Evolutionary conservation across 2,329 filamentous ascomycete species (phyloP).

Genomic region (Albophoma yamanashiensis): DNA sequence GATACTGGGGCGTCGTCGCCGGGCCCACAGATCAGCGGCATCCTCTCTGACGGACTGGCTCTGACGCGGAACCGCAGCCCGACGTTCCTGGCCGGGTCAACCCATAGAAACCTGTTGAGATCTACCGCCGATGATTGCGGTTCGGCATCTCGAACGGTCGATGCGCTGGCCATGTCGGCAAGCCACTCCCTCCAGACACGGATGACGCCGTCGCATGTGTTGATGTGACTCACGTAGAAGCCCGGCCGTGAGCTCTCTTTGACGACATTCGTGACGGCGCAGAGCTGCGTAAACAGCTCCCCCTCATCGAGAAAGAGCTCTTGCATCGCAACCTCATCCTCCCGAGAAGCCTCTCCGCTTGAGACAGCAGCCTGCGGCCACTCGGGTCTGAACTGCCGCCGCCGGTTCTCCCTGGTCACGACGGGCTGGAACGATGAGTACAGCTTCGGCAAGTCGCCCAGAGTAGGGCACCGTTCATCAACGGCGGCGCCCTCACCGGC

Average conservation of each 20-base stretch:
- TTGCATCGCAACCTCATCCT: slow-evolving; percentile 40
- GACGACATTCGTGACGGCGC: slow-evolving; percentile 56
- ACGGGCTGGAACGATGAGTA: slow-evolving; percentile 65
- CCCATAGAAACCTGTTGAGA: slow-evolving; percentile 49
- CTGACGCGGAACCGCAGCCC: slow-evolving; percentile 58
- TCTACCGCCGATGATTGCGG: neutral
- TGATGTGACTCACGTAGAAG: slow-evolving; percentile 53
- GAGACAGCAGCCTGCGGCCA: slow-evolving; percentile 1
- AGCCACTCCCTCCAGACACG: slow-evolving; percentile 68
- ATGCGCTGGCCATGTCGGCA: slow-evolving; percentile 22
- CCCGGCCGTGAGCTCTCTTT: slow-evolving; percentile 50
- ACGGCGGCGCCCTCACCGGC: slow-evolving; percentile 4
- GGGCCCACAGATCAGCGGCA: slow-evolving; percentile 42
- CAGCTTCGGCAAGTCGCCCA: slow-evolving; percentile 38
- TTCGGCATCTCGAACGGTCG: neutral
- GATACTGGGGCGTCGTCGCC: slow-evolving; percentile 57
- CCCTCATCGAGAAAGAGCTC: slow-evolving; percentile 55
- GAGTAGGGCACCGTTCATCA: slow-evolving; percentile 4
- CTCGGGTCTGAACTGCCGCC: slow-evolving; percentile 15
- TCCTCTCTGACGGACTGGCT: slow-evolving; percentile 20
- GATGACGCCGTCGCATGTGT: slow-evolving; percentile 56
- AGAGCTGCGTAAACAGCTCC: slow-evolving; percentile 67
- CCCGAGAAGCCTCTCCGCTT: slow-evolving; percentile 4
- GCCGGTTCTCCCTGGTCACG: slow-evolving; percentile 40
- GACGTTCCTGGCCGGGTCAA: slow-evolving; percentile 49